phyloP scores from a whole-genome alignment of 192 early-diverging fungal species.

The Dimargaris verticillata region DNA sequence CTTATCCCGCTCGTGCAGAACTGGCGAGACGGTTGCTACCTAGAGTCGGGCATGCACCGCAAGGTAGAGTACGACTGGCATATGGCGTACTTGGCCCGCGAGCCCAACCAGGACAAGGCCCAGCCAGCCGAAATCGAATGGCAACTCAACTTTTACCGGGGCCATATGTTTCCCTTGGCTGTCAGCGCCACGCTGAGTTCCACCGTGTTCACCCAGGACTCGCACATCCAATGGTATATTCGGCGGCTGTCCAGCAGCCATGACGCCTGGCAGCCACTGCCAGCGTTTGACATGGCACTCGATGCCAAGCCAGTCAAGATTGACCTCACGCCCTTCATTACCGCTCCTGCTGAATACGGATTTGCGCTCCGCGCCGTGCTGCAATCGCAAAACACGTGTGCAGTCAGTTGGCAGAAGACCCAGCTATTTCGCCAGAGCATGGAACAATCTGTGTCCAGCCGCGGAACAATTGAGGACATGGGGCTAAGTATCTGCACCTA shows the following conservation, averaged over 20 bases:
- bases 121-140: constrained; percentile 14
- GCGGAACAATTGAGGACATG: constrained; percentile 17
- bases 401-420: constrained; percentile 24
- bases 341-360: constrained; percentile 18
- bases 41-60: constrained; percentile 15
- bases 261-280: constrained; percentile 15
- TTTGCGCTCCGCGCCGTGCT: constrained; percentile 23
- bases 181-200: constrained; percentile 19
- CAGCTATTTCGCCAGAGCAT: constrained; percentile 29
- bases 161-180: constrained; percentile 13
- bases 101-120: constrained; percentile 2
- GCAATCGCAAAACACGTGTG: constrained; percentile 12
- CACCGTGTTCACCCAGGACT: constrained; percentile 15
- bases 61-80: constrained; percentile 29
- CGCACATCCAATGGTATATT: constrained; percentile 22
- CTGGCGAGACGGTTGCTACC: constrained; percentile 20
- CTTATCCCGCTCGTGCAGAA: constrained; percentile 20
- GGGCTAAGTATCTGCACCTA: constrained; percentile 25
- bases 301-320: constrained; percentile 13
- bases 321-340: constrained; percentile 21
- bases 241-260: constrained; percentile 18
- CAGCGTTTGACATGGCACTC: constrained; percentile 12
- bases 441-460: constrained; percentile 14
- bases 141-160: constrained; percentile 25
- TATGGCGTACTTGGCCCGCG: constrained; percentile 25